Conservation (phyloP, 306 rosid species). For the Acacia melanoxylon region DNA sequence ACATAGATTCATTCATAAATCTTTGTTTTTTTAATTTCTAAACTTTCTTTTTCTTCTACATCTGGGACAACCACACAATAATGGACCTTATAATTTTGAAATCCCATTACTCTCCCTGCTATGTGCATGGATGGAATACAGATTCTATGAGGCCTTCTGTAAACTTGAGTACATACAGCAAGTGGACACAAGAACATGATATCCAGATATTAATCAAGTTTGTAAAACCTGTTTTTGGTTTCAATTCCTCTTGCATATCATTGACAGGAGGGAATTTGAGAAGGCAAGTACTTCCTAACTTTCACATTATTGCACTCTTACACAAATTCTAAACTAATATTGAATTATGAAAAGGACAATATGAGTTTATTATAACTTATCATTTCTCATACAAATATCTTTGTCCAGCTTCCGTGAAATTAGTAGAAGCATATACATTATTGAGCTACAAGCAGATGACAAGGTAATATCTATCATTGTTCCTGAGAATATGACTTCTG, state of each 20-base stretch:
- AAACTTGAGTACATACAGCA: constrained; percentile 72
- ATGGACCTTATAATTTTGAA: too few relatives aligned
- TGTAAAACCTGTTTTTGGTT: constrained; percentile 74
- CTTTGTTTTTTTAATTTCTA: neutral
- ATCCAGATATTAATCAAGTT: constrained; percentile 59
- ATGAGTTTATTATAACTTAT: neutral
- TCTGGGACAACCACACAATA: neutral
- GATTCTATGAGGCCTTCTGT: constrained; percentile 78
- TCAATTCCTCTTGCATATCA: constrained; percentile 72
- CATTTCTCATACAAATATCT: constrained; percentile 27
- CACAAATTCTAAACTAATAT: neutral
- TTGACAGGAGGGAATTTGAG: constrained; percentile 67
- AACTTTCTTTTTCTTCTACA: neutral
- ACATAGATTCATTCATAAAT: neutral
- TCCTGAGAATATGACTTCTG: constrained; percentile 72
- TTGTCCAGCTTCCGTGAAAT: constrained; percentile 60
- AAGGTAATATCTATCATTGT: constrained; percentile 54
- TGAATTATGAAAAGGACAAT: constrained; percentile 8
- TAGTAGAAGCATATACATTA: constrained; percentile 48
- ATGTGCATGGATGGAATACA: constrained; percentile 38
- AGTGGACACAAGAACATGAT: constrained; percentile 64
- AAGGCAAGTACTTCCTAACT: constrained; percentile 54
- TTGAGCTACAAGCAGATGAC: constrained; percentile 61
- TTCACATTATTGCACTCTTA: neutral
- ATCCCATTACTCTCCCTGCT: constrained; percentile 23